Evolutionary conservation across 208 protist genomes (phyloP).

Genomic region (Trypanosoma melophagium): DNA sequence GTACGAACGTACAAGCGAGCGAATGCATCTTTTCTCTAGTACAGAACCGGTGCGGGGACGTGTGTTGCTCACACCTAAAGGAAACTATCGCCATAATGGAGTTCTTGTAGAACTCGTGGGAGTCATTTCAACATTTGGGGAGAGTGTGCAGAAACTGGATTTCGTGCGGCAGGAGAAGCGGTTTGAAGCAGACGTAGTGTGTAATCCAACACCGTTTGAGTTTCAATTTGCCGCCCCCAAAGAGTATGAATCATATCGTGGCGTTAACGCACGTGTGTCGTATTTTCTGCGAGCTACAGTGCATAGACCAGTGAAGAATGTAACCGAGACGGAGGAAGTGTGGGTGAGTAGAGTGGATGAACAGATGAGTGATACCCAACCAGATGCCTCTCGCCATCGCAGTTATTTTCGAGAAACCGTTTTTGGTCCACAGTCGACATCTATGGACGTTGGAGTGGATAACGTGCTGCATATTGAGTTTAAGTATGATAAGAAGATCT

Average conservation of each 20-base stretch:
- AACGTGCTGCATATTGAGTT: conserved; percentile 91
- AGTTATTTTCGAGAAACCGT: conserved; percentile 78
- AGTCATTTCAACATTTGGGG: conserved; percentile 35
- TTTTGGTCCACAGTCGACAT: conserved; percentile 58
- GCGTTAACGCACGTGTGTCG: conserved; percentile 58
- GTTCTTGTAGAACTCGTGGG: conserved; percentile 72
- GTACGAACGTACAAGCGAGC: conserved; percentile 45
- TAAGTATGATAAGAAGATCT: conserved; percentile 80
- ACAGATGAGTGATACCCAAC: conserved; percentile 39
- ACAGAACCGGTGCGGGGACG: conserved; percentile 56
- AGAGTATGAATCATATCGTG: conserved; percentile 84
- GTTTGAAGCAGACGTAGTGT: conserved; percentile 71
- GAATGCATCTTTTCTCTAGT: conserved; percentile 53
- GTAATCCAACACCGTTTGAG: conserved; percentile 41
- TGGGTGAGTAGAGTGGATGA: conserved; percentile 75
- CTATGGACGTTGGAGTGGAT: conserved; percentile 88
- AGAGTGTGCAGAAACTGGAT: conserved; percentile 32
- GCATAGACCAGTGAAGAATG: conserved; percentile 66
- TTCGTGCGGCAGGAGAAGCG: conserved; percentile 75
- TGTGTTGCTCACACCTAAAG: conserved; percentile 55
- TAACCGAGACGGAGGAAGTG: conserved; percentile 53
- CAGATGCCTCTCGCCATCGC: conserved; percentile 53
- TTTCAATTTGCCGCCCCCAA: conserved; percentile 79
- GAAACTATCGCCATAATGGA: conserved; percentile 70
- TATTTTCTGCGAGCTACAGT: conserved; percentile 75